phyloP scores from a whole-genome alignment of 257 asterid genomes.

The Nicotiana knightiana region DNA sequence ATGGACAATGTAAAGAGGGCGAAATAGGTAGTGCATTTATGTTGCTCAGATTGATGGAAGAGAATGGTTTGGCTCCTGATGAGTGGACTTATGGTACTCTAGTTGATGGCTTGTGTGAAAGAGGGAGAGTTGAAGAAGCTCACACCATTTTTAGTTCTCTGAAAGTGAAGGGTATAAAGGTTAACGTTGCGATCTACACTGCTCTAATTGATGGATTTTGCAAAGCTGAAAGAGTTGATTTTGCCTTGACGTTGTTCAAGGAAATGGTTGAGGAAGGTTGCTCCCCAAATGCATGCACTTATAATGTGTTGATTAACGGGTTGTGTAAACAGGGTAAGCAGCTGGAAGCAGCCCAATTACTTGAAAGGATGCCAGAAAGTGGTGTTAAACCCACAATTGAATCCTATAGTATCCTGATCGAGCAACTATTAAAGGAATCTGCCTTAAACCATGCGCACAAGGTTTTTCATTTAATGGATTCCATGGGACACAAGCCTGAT shows the following conservation, averaged over 20 bases:
- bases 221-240: constrained; percentile 38
- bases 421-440: constrained; percentile 49
- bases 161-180: constrained; percentile 38
- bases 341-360: constrained; percentile 37
- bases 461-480: constrained; percentile 38
- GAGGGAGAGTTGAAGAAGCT: constrained; percentile 51
- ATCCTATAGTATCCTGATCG: constrained; percentile 54
- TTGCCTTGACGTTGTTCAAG: constrained; percentile 43
- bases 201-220: constrained; percentile 59
- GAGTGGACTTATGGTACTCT: constrained; percentile 54
- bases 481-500: constrained; percentile 55
- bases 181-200: constrained; percentile 46
- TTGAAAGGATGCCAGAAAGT: constrained; percentile 43
- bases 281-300: constrained; percentile 49
- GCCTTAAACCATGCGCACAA: constrained; percentile 48
- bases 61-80: constrained; percentile 49
- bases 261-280: constrained; percentile 46
- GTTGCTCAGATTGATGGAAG: constrained; percentile 56
- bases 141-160: constrained; percentile 39
- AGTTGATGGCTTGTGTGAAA: constrained; percentile 51
- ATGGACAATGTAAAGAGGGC: constrained; percentile 64
- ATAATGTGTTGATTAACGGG: constrained; percentile 56
- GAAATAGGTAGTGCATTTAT: constrained; percentile 53
- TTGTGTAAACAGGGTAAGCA: constrained; percentile 49
- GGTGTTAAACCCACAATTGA: constrained; percentile 50